Base-by-base conservation (phyloP, 2,329 filamentous ascomycete genomes). In the Aspergillus candidus region DNA sequence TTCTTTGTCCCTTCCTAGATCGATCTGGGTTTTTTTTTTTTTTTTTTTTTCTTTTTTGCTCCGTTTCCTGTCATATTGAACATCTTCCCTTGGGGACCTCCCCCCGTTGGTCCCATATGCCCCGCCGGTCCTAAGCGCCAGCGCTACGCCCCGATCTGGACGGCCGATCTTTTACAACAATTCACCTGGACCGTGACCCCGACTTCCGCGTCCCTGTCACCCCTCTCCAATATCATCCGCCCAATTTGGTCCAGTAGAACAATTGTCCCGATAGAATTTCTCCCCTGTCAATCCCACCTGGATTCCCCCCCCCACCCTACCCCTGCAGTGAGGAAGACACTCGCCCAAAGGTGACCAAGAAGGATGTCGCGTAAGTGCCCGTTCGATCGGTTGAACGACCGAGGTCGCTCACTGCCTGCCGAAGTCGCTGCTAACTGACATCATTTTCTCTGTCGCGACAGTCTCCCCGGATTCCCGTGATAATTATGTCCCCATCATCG, bases 401-500 rank as follows among this genome's bases (percentile, higher is more conserved):
- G 49, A 53, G 40, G 38, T 47, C 44, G 50, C 42, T 46, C 52
- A 49, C 42, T 39, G 43, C 49, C 8, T 27, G 47, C 48, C 50
- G 43, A 50, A 47, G 35, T 51, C 32, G 39, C 41, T 49, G 46
- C 44, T 32, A 51, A 50, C 52, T 56, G 49, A 53, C 52, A 51
- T 51, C 48, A 54, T 49, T 49, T 45, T 32, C 33, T 44, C 40
- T 41, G 22, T 27, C 22, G 40, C 48, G 39, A 53, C 56, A 76
- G 73, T 80, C 48, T 65, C 76, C 31, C 57, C 70, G 31, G 73
- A 76, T 48, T 59, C 70, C 37, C 69, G 72, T 61, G 67, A 68
- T 41, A 67, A 67, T 41, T 80, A 80, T 61, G 70, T 73, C 35
- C 66, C 67, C 55, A 79, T 83, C 60, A 83, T 84, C 54, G 81